A percentile compares a stretch with the other conserved stretches of the same genome.
Evolutionary conservation across 768 basidiomycete genomes (phyloP).

Genomic region (Mycena rebaudengoi): DNA sequence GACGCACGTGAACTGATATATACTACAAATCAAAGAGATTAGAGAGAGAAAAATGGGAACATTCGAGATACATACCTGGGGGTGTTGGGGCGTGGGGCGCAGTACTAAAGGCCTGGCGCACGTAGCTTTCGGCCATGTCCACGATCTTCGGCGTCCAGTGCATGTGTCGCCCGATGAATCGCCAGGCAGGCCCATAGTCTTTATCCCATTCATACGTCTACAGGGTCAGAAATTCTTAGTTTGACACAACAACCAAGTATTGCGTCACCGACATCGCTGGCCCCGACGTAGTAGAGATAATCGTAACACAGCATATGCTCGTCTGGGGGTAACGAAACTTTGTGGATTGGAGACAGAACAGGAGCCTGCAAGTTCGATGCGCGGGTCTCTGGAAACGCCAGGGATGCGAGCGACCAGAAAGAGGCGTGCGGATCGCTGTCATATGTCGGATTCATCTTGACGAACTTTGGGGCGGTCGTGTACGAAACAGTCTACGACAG

Average conservation of each 20-base stretch:
- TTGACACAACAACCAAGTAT: too few species aligned
- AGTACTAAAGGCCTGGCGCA: conserved; percentile 26
- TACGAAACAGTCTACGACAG: conserved; percentile 36
- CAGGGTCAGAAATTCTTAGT: too few species aligned
- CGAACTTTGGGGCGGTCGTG: conserved; percentile 32
- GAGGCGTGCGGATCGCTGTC: conserved; percentile 30
- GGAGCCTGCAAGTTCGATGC: conserved; percentile 7
- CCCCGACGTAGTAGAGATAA: conserved; percentile 35
- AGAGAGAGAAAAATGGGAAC: conserved; percentile 35
- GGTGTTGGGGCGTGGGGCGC: conserved; percentile 31
- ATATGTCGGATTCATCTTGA: conserved; percentile 26
- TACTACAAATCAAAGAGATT: conserved; percentile 29
- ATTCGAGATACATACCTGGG: conserved; percentile 31
- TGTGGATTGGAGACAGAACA: conserved; percentile 27
- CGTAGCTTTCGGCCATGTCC: conserved; percentile 32
- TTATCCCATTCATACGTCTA: conserved; percentile 37
- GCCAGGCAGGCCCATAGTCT: conserved; percentile 45
- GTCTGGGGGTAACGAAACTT: conserved; percentile 28
- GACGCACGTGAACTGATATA: conserved; percentile 45
- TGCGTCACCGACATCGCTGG: conserved; percentile 20
- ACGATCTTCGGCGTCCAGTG: conserved; percentile 35
- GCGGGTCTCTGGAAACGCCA: conserved; percentile 32
- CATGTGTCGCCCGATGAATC: conserved; percentile 39
- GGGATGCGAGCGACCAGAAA: conserved; percentile 35
- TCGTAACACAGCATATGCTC: conserved; percentile 36